Percentiles rank a stretch among this genome's conserved stretches.
These are phyloP conservation scores for Ganoderma resinaceum DNA, from an alignment of 1,284 basidiomycete genomes.

Conservation along the genomic window DNA sequence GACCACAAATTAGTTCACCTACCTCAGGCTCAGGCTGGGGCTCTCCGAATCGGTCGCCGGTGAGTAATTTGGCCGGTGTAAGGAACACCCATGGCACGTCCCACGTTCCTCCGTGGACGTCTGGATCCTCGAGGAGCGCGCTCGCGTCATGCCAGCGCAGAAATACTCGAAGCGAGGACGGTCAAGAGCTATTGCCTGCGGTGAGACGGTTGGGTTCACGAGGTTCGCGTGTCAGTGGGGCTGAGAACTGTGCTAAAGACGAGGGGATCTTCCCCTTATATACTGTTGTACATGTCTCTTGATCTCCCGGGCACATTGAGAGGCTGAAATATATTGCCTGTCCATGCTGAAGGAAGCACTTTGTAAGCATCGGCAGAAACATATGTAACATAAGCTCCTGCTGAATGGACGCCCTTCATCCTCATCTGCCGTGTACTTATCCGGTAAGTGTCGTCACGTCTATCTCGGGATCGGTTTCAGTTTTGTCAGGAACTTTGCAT, in stretches of 20 bases:
- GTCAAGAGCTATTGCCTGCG: not conserved
- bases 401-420: not conserved
- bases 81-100: not conserved
- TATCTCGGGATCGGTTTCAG: not conserved
- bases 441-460: not conserved
- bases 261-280: not conserved
- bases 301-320: not conserved
- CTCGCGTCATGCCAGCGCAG: not conserved
- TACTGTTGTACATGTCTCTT: not conserved
- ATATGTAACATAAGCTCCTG: not conserved
- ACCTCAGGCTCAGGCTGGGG: not conserved
- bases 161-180: not conserved
- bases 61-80: not conserved
- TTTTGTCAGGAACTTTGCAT: not conserved
- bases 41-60: not conserved
- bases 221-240: not conserved
- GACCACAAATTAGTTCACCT: not conserved
- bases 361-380: not conserved
- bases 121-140: not conserved
- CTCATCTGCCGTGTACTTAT: not conserved
- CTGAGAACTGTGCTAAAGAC: not conserved
- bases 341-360: not conserved
- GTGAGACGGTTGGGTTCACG: not conserved
- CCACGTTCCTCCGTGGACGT: not conserved
- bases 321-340: not conserved